Evolutionary conservation across 192 early-diverging fungal genomes (phyloP).

Genomic region (Funneliformis geosporum): DNA sequence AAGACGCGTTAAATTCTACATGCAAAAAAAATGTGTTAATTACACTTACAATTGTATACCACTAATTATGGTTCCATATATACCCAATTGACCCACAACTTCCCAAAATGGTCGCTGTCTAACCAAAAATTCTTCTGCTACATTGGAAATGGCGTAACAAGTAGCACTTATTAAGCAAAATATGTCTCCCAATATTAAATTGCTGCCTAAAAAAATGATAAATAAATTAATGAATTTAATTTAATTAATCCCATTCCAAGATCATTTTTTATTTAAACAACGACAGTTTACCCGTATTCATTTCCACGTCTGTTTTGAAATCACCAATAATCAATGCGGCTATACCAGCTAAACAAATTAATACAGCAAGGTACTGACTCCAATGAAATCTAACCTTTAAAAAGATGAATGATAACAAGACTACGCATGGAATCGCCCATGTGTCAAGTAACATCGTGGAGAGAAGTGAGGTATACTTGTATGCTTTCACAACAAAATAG

Average conservation of each 20-base stretch:
- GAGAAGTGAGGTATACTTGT: constrained; percentile 71
- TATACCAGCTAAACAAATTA: constrained; percentile 69
- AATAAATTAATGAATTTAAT: neutral
- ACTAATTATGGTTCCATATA: constrained; percentile 75
- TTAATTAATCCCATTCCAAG: neutral
- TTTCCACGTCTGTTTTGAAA: constrained; percentile 60
- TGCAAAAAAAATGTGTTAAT: neutral
- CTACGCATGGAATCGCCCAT: constrained; percentile 75
- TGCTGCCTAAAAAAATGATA: constrained; percentile 32
- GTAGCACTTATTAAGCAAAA: constrained; percentile 74
- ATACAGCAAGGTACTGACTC: constrained; percentile 69
- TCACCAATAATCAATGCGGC: constrained; percentile 68
- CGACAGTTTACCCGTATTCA: neutral
- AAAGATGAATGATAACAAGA: constrained; percentile 67
- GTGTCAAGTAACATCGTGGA: constrained; percentile 79
- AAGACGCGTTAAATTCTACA: neutral
- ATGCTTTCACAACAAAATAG: constrained; percentile 80
- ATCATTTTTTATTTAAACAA: neutral
- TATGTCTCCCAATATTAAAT: constrained; percentile 70
- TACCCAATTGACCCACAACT: constrained; percentile 70
- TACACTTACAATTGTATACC: constrained; percentile 61
- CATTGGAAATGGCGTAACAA: constrained; percentile 74
- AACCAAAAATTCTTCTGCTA: constrained; percentile 71
- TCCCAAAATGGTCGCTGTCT: constrained; percentile 73
- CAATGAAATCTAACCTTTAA: constrained; percentile 63